Conservation (phyloP, 2,329 filamentous ascomycete species). For the Fusarium marasasianum region DNA sequence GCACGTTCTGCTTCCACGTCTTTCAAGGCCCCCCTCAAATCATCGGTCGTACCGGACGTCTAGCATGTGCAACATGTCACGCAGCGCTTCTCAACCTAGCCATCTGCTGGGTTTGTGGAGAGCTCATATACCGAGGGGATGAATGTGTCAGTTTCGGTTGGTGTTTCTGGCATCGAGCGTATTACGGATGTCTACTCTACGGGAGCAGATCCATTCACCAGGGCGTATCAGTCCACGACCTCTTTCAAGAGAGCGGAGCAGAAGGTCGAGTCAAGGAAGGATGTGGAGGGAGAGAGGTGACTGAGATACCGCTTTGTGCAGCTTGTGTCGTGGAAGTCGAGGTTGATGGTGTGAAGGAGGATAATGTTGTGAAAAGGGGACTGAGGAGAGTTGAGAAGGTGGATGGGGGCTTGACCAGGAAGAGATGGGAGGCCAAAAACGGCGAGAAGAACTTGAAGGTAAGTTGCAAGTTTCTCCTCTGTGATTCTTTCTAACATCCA, state of each 20-base stretch:
- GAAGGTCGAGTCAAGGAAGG: neutral
- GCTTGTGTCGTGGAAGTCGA: slow-evolving; percentile 56
- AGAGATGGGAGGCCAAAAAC: slow-evolving; percentile 53
- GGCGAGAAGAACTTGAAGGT: slow-evolving; percentile 9
- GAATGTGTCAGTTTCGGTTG: slow-evolving; percentile 68
- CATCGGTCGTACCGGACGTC: slow-evolving; percentile 58
- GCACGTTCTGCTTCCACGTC: slow-evolving; percentile 64
- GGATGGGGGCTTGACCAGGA: slow-evolving; percentile 58
- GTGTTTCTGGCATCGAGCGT: slow-evolving; percentile 68
- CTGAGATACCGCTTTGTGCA: slow-evolving; percentile 59
- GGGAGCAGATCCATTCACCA: slow-evolving; percentile 52
- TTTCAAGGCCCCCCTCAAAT: slow-evolving; percentile 50
- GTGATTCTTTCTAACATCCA: neutral
- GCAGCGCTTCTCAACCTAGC: slow-evolving; percentile 60
- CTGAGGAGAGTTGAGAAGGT: slow-evolving; percentile 54
- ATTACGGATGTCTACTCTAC: slow-evolving; percentile 66
- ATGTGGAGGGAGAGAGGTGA: slow-evolving; percentile 52
- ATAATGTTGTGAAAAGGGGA: slow-evolving; percentile 52
- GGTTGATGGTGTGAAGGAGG: slow-evolving; percentile 44
- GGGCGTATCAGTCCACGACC: slow-evolving; percentile 48
- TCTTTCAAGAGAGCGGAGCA: slow-evolving; percentile 42
- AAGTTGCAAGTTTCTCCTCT: neutral
- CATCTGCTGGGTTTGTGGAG: slow-evolving; percentile 67
- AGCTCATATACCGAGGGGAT: slow-evolving; percentile 61
- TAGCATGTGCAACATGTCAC: slow-evolving; percentile 61